These are phyloP conservation scores for Neurospora pannonica DNA, from an alignment of 495 filamentous ascomycete species.

Conservation along the genomic window DNA sequence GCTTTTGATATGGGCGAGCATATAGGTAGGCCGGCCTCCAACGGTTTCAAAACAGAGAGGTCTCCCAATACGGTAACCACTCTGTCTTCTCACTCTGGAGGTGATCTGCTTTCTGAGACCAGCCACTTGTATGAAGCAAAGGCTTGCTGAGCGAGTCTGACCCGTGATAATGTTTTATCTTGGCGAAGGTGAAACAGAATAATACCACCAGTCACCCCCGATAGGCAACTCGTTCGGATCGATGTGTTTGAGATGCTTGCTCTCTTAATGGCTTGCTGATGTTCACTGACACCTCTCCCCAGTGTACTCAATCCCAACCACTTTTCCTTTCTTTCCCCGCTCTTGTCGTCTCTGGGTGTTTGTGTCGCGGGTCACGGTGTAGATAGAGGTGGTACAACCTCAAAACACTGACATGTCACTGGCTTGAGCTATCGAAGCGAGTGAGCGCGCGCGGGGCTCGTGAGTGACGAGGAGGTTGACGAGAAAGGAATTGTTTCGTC, in stretches of 20 bases:
- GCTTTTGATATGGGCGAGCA: neutral
- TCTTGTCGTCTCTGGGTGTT: neutral
- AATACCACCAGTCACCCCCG: neutral
- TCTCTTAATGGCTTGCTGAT: neutral
- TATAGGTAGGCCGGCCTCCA: neutral
- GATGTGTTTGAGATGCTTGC: neutral
- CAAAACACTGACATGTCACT: neutral
- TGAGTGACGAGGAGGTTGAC: neutral
- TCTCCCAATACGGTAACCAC: neutral
- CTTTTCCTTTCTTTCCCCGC: neutral
- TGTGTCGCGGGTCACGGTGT: neutral
- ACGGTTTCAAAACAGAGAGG: neutral
- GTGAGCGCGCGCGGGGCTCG: neutral
- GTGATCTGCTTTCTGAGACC: neutral
- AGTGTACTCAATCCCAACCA: neutral
- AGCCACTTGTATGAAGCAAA: neutral
- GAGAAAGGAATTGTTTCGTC: neutral
- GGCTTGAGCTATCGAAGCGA: neutral
- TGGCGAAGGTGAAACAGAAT: neutral
- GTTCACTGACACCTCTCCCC: neutral
- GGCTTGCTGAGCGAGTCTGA: neutral
- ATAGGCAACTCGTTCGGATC: neutral
- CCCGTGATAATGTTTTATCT: neutral
- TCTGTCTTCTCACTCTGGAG: neutral
- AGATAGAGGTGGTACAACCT: neutral